Evolutionary conservation across 495 filamentous ascomycete species (phyloP), one percentile per base, ranked within the genome.

Genomic region (Echria macrotheca): DNA sequence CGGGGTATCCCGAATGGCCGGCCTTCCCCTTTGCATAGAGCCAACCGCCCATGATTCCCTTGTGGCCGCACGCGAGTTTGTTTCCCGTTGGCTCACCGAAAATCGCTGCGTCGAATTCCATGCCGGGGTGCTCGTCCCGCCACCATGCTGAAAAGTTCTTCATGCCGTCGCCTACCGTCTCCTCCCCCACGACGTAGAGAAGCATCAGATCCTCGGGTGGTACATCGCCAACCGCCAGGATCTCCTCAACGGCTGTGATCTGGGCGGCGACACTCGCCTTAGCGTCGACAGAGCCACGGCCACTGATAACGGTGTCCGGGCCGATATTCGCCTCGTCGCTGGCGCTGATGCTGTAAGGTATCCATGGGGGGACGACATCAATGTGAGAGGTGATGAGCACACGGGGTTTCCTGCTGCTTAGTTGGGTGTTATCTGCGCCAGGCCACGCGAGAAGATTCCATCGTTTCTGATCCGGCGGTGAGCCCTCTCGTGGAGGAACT

Each of bases 11-110:
- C 6, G 81, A 86, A 67, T 97, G 91, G 5, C 84, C 87, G 1
- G 89, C 88, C 52, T 82, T 84, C 24, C 91, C 91, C 37, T 75
- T 71, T 0, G 84, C 84, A 19, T 68, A 68, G 33, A 96, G 49
- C 5, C 72, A 67, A 54, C 88, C 82, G 8, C 68, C 68, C 3
- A 86, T 58, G 56, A 84, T 83, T 3, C 91, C 91, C 61, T 97
- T 97, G 70, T 97, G 91, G 0, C 91, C 91, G 28, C 84, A 78
- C 1, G 88, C 89, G 22, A 97, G 85, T 61, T 84, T 84, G 44
- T 82, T 75, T 55, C 95, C 87, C 0, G 91, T 97, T 9, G 91
- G 91, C 60, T 97, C 91, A 33, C 85, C 91, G 59, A 96, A 96
- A 62, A 97, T 85, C 50, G 88, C 80, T 3, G 86, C 77, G 9